Evolutionary conservation across 2,329 filamentous ascomycete genomes (phyloP).

Genomic region (Septoria petroselini): DNA sequence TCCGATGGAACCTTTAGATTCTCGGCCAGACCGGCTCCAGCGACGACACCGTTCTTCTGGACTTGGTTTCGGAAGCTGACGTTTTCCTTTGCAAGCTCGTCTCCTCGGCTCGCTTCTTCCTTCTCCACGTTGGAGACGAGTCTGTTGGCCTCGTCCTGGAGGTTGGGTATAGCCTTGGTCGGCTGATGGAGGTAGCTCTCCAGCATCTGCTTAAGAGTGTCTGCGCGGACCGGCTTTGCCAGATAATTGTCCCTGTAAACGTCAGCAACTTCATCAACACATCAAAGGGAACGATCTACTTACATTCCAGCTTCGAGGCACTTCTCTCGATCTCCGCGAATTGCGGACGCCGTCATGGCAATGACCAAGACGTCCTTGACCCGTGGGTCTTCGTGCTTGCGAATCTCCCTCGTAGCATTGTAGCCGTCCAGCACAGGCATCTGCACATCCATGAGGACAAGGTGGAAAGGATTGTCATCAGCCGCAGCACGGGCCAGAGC

Average conservation of each 20-base stretch:
- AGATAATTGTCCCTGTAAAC: conserved; percentile 98
- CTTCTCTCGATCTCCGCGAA: conserved; percentile 91
- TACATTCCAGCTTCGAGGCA: conserved; percentile 94
- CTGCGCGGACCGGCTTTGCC: conserved; percentile 88
- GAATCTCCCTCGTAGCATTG: conserved; percentile 79
- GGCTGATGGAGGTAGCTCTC: conserved; percentile 60
- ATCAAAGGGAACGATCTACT: no score
- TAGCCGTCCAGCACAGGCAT: conserved; percentile 94
- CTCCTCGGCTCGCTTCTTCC: conserved; percentile 11
- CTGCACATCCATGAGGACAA: conserved; percentile 93
- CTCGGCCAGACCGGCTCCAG: neutral
- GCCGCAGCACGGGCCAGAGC: conserved; percentile 70
- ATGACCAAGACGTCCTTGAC: conserved; percentile 87
- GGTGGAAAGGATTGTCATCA: conserved; percentile 75
- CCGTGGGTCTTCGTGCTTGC: conserved; percentile 69
- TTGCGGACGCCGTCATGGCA: conserved; percentile 94
- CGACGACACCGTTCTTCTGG: conserved; percentile 5
- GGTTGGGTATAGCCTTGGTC: conserved; percentile 43
- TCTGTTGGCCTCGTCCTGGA: conserved; percentile 47
- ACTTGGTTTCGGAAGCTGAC: neutral
- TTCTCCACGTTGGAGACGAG: conserved; percentile 39
- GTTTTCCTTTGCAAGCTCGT: conserved; percentile 4
- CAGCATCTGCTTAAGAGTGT: conserved; percentile 80
- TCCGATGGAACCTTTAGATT: conserved; percentile 12
- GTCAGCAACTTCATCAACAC: no score